These are phyloP conservation scores for Epichloe amarillans DNA, from an alignment of 2,329 filamentous ascomycete genomes.

Conservation along the genomic window DNA sequence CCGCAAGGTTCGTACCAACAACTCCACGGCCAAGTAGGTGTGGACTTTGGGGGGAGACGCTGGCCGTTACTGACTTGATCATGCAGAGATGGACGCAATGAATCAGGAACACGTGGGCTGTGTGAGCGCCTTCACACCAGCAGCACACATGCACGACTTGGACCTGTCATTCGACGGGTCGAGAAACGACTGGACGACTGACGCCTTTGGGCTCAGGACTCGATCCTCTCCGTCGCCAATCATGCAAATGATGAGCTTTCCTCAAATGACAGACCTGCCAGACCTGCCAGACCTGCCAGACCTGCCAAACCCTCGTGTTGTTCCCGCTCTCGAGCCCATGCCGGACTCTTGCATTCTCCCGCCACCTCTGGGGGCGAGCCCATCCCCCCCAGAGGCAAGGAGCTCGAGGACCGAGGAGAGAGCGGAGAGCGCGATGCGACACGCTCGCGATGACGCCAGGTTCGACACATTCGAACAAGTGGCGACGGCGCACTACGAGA, in stretches of 20 bases:
- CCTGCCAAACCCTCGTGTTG: not conserved
- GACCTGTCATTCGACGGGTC: constrained; percentile 11
- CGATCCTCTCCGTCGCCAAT: constrained; percentile 3
- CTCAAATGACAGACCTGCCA: not conserved
- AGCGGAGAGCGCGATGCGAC: constrained; percentile 12
- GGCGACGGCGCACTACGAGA: constrained; percentile 15
- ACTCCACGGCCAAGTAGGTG: not conserved
- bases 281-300: not conserved
- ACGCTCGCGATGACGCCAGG: constrained; percentile 11
- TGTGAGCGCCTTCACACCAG: constrained; percentile 7
- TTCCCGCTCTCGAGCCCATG: not conserved
- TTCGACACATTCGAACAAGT: constrained; percentile 15
- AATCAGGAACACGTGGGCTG: constrained; percentile 7
- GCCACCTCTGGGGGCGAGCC: not conserved
- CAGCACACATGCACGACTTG: constrained; percentile 7
- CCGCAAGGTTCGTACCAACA: constrained; percentile 3
- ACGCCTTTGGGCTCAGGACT: constrained; percentile 6
- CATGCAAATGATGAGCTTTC: constrained; percentile 5
- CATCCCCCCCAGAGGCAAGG: not conserved
- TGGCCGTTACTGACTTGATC: not conserved
- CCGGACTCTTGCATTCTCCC: not conserved
- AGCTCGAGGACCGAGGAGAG: constrained; percentile 9
- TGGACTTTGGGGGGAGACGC: not conserved
- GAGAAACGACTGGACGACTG: constrained; percentile 9
- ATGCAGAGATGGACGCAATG: constrained; percentile 5